Evolutionary conservation across 345 rosid species (phyloP), one percentile per base, ranked within the genome.

Genomic region (Stellera chamaejasme): DNA sequence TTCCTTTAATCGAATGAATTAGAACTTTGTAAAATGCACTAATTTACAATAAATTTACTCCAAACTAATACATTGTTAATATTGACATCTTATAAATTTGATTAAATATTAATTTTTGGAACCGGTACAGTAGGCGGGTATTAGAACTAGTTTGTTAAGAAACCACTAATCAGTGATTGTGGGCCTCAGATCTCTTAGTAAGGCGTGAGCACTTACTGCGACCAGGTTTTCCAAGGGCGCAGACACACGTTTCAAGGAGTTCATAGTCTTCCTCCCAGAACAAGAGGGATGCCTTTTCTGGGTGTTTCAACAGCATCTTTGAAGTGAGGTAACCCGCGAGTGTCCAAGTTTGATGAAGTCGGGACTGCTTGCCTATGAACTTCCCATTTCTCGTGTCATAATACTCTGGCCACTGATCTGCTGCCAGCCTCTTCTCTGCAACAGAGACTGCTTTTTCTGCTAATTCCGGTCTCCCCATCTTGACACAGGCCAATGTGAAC

Each of bases 251-350:
- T 80, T 84, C 87, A 10, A 93, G 94, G 45, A 93, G 82, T 70
- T 86, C 87, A 26, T 84, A 88, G 69, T 93, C 97, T 63, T 93
- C 99, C 45, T 82, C 84, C 96, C 97, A 86, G 66, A 73, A 82
- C 72, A 88, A 73, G 65, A 78, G 63, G 12, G 96, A 75, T 2
- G 97, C 96, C 77, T 75, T 88, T 67, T 83, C 82, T 6, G 95
- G 97, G 46, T 86, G 84, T 75, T 88, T 76, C 71, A 93, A 65
- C 50, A 93, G 87, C 84, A 82, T 82, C 78, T 93, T 93, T 0
- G 97, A 82, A 27, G 97, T 69, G 49, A 88, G 70, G 69, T 71
- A 92, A 53, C 96, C 82, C 12, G 99, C 90, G 8, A 86, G 82
- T 0, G 97, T 88, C 97, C 97, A 86, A 27, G 96, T 88, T 66